Base-by-base conservation (phyloP, 768 basidiomycete genomes). In the Gyrodon lividus region DNA sequence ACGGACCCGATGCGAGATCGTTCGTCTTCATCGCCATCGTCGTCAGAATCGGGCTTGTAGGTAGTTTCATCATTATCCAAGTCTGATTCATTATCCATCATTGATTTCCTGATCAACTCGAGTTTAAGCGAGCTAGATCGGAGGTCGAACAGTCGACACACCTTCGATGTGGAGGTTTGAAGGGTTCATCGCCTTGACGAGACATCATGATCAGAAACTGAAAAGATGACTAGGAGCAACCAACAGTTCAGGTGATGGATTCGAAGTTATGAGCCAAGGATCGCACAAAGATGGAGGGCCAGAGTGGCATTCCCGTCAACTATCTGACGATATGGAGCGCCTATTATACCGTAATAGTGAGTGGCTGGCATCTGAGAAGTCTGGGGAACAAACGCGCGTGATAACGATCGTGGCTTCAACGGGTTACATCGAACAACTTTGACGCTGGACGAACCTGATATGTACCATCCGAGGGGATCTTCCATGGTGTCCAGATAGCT, bases 201-300 rank as follows among this genome's bases (percentile, higher is more conserved):
- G 39, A 19, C 17, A 22, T 22, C 39, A 41, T 8, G 23, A 41
- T 41, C 13, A 8, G 20, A 4, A 14, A 13, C 13, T 31, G 31
- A 12, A 31, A 12, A 2, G 4, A 31, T 31, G 9, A 14, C 31
- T 10, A 31, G 30, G 31, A 10, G 13, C 9, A 31, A 14, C 12
- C 10, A 12, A 14, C 13, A 31, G 31, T 31, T 31, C n/a, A 37
- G 7, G 1, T 17, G 35, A 37, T 19, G 35, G 34, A 13, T 2
- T 14, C 12, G n/a, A 37, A 17, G 35, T 52, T 66, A 63, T 52
- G 20, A 56, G 50, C 51, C 28, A 17, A 65, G 58, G 61, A 14
- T 31, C 12, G 55, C 20, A 3, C 17, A 7, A 42, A 4, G 16
- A 45, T 33, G 52, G 13, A 31, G 5, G 12, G 5, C 5, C 31